These are phyloP conservation scores for Leccinum obscurum DNA, from an alignment of 768 basidiomycete species.

Conservation along the genomic window DNA sequence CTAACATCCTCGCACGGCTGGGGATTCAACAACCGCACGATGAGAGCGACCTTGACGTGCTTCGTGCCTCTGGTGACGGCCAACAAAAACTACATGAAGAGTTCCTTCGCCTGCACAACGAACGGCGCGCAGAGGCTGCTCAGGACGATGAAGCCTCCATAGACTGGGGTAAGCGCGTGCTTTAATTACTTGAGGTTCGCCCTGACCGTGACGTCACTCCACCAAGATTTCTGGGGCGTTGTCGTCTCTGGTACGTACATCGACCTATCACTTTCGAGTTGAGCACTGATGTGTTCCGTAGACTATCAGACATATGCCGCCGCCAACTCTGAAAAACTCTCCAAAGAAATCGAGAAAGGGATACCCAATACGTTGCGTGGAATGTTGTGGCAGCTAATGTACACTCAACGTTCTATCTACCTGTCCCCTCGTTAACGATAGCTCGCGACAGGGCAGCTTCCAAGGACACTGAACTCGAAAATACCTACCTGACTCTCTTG, in stretches of 20 bases:
- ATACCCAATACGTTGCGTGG: conserved; percentile 87
- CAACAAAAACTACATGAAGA: conserved; percentile 75
- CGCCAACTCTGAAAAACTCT: conserved; percentile 73
- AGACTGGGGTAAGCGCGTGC: conserved; percentile 68
- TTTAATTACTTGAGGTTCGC: background rate
- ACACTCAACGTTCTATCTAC: conserved; percentile 22
- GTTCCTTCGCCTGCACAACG: conserved; percentile 64
- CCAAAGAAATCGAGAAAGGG: conserved; percentile 87
- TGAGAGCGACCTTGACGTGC: conserved; percentile 36
- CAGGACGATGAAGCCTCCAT: conserved; percentile 47
- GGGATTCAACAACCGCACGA: conserved; percentile 48
- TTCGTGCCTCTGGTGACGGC: conserved; percentile 58
- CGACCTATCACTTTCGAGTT: background rate
- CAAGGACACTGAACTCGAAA: conserved; percentile 86
- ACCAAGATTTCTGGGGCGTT: conserved; percentile 88
- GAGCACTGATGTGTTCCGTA: conserved; percentile 26
- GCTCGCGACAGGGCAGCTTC: conserved; percentile 74
- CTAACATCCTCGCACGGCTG: conserved; percentile 52
- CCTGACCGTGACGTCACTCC: conserved; percentile 9
- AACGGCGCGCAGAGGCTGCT: conserved; percentile 45
- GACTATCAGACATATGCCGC: conserved; percentile 91
- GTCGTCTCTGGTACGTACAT: conserved; percentile 75
- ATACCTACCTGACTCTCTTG: conserved; percentile 74
- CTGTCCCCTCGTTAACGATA: conserved; percentile 13
- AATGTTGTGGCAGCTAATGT: conserved; percentile 98